phyloP scores from a whole-genome alignment of 139 green algal species.

The Choricystis sp. region DNA sequence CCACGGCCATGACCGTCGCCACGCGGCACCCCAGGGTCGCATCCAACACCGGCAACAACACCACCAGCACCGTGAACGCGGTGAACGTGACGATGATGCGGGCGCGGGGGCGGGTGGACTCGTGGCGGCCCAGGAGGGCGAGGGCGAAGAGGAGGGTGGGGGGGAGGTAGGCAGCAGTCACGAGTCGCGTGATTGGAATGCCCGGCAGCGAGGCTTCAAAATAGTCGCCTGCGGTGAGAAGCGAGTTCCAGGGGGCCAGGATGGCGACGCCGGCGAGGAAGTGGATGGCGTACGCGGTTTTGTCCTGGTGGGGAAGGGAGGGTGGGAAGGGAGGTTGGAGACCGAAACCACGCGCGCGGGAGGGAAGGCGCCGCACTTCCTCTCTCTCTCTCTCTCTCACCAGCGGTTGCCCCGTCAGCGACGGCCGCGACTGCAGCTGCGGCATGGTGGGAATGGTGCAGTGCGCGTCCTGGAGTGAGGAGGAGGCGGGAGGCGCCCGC shows the following conservation, averaged over 20 bases:
- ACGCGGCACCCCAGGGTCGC: slow-evolving; percentile 1
- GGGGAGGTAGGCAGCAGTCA: slow-evolving; percentile 51
- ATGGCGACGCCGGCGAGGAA: slow-evolving; percentile 17
- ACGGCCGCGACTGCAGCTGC: too few relatives aligned
- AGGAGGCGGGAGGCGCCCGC: too few relatives aligned
- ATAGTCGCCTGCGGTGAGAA: slow-evolving; percentile 50
- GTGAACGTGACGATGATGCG: slow-evolving; percentile 32
- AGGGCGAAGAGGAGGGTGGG: slow-evolving; percentile 30
- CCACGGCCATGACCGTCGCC: slow-evolving; percentile 22
- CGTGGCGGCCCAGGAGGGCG: slow-evolving; percentile 15
- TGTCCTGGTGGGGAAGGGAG: not conserved
- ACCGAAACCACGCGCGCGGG: too few relatives aligned
- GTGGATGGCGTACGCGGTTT: not conserved
- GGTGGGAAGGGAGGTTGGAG: too few relatives aligned
- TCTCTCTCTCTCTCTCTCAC: too few relatives aligned
- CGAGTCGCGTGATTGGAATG: slow-evolving; percentile 46
- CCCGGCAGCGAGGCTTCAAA: slow-evolving; percentile 21
- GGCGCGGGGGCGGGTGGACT: not conserved
- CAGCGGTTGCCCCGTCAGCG: too few relatives aligned
- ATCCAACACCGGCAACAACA: slow-evolving; percentile 28
- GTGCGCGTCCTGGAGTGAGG: too few relatives aligned
- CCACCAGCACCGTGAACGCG: slow-evolving; percentile 30
- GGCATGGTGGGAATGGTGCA: too few relatives aligned
- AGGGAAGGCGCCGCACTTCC: too few relatives aligned
- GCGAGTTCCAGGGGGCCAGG: slow-evolving; percentile 57